Base-by-base conservation (phyloP, 1,139 yeast genomes). In the Meyerozyma guilliermondii region DNA sequence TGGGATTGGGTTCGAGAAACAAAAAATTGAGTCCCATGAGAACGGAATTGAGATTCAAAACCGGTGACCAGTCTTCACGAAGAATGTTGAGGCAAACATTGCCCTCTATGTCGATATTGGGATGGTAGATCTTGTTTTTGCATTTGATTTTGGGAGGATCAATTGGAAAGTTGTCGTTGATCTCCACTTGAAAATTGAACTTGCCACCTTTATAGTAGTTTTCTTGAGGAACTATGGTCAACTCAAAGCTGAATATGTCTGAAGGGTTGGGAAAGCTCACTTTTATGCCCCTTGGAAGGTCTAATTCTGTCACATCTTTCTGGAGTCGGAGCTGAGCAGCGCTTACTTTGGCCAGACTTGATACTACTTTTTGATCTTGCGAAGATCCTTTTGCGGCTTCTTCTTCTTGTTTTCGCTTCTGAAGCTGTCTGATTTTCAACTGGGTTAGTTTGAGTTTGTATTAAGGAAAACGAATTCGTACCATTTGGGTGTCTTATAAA, bases 1-100 rank as follows among this genome's bases (percentile, higher is more conserved):
- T 82, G 1, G 95, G 84, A 59, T 89, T 91, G 11, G 97, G 97
- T 55, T 91, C 97, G 47, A 88, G 68, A 54, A 92, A 88, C 50
- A 92, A 71, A 58, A 85, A 89, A 57, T 89, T 80, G 47, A 92
- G 71, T 0, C 98, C 98, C 41, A 91, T 83, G 50, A 91, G 72
- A 18, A 92, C 81, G 5, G 92, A 75, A 59, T 85, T 88, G 56
- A 92, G 68, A 49, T 84, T 87, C 52, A 92, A 72, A 2, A 89
- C 96, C 0, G 98, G 98, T 28, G 92, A 82, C 98, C 98, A 92
- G 61, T 91, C 98, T 61, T 89, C 96, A 50, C 98, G 70, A 47
- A 92, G 69, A 37, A 92, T 89, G 59, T 92, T 91, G 46, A 92
- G 73, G 58, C 98, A 92, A 22, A 92, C 87, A 56, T 89, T 91